phyloP scores from a whole-genome alignment of 768 basidiomycete species.

The Podaxis sp. region DNA sequence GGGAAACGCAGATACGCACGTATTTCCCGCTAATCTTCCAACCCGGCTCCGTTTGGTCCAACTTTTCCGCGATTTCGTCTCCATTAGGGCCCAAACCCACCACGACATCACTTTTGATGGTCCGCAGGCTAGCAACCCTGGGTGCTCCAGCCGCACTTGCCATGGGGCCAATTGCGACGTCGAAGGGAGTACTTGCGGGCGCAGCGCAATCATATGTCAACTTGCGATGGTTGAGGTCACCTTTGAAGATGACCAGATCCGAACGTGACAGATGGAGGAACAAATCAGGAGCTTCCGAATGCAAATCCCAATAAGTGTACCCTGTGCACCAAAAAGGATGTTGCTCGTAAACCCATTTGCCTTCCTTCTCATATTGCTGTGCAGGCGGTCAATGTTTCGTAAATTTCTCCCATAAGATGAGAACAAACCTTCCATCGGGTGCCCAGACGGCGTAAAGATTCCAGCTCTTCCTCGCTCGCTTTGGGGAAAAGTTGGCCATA shows the following conservation, averaged over 20 bases:
- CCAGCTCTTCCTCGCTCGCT: slow-evolving; percentile 74
- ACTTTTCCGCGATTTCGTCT: slow-evolving; percentile 67
- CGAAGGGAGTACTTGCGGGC: slow-evolving; percentile 85
- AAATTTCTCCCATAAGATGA: background rate
- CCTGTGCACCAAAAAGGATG: slow-evolving; percentile 97
- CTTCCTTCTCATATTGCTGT: slow-evolving; percentile 89
- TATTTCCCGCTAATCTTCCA: slow-evolving; percentile 99
- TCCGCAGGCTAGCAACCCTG: slow-evolving; percentile 80
- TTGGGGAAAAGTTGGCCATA: slow-evolving; percentile 92
- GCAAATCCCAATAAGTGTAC: slow-evolving; percentile 90
- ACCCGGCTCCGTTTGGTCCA: slow-evolving; percentile 86
- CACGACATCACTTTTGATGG: slow-evolving; percentile 95
- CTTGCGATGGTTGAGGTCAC: slow-evolving; percentile 92
- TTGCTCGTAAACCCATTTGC: slow-evolving; percentile 93
- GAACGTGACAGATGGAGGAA: slow-evolving; percentile 90
- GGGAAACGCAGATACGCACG: slow-evolving; percentile 44
- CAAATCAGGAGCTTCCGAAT: slow-evolving; percentile 82
- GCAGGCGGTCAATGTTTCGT: background rate
- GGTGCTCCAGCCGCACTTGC: slow-evolving; percentile 88
- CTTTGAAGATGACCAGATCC: slow-evolving; percentile 93
- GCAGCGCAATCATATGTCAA: slow-evolving; percentile 86
- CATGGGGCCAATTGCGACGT: slow-evolving; percentile 90
- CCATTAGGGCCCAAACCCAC: slow-evolving; percentile 76
- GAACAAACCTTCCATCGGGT: slow-evolving; percentile 79
- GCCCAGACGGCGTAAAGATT: slow-evolving; percentile 78